Evolutionary conservation across 75 land plant genomes (phyloP).

Genomic region (Picea glauca): DNA sequence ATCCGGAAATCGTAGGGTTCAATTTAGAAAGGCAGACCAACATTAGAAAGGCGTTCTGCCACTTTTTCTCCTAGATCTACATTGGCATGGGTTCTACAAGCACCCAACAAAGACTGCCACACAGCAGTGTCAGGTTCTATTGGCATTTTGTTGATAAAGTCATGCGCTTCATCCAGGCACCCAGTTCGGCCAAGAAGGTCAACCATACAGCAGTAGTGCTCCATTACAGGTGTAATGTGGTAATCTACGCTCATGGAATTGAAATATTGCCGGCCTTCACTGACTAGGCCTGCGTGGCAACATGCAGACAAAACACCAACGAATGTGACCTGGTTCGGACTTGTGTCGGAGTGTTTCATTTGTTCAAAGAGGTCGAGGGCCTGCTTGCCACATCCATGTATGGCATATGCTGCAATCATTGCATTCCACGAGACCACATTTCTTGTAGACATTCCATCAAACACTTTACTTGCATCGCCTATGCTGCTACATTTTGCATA

Average conservation of each 20-base stretch:
- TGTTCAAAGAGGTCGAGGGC: conserved; percentile 10
- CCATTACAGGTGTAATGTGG: conserved; percentile 7
- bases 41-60: not conserved
- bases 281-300: conserved; percentile 1
- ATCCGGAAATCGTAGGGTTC: not conserved
- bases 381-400: not conserved
- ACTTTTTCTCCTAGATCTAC: conserved; percentile 8
- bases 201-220: conserved; percentile 14
- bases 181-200: conserved; percentile 14
- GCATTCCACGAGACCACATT: conserved; percentile 14
- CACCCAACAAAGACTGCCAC: conserved; percentile 8
- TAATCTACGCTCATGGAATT: not conserved
- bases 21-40: not conserved
- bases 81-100: conserved; percentile 4
- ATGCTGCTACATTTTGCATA: conserved; percentile 9
- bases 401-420: conserved; percentile 14
- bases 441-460: not conserved
- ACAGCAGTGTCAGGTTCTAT: conserved; percentile 6
- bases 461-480: conserved; percentile 12
- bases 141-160: conserved; percentile 11
- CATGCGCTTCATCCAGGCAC: conserved; percentile 2
- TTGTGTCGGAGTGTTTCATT: not conserved
- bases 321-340: conserved; percentile 11
- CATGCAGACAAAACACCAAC: conserved; percentile 8
- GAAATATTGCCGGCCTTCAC: not conserved